Conservation (phyloP, 169 alveolate species). For the Plasmodium billcollinsi region DNA sequence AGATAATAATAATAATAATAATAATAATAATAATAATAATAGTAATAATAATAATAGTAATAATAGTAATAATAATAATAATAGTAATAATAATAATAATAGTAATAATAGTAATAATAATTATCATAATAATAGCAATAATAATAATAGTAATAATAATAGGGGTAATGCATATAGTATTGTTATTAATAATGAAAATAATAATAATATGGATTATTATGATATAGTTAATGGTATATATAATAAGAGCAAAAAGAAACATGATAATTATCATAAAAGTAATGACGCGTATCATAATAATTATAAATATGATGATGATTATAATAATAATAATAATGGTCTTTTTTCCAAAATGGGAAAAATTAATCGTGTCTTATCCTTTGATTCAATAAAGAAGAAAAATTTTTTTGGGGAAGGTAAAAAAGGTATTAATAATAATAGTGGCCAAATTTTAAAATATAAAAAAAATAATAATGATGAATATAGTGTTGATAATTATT, state of each 20-base stretch:
- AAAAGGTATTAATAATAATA: neutral
- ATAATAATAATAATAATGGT: neutral
- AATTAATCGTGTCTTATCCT: neutral
- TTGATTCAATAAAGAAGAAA: neutral
- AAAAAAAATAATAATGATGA: too few relatives aligned
- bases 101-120: neutral
- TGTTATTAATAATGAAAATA: constrained; percentile 23
- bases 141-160: constrained; percentile 1
- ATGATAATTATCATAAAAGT: neutral
- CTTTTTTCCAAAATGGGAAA: constrained; percentile 8
- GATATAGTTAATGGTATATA: neutral
- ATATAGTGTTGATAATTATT: neutral
- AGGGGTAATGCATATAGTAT: neutral
- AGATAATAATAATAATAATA: neutral
- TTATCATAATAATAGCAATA: neutral
- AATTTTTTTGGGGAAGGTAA: neutral
- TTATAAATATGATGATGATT: neutral
- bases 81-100: neutral
- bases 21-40: neutral
- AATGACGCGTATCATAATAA: neutral
- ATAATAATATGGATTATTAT: neutral
- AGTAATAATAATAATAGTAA: neutral
- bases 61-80: neutral
- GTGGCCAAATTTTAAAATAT: too few relatives aligned
- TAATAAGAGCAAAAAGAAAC: neutral